These are phyloP conservation scores for Hortaea werneckii DNA, from an alignment of 2,329 filamentous ascomycete genomes.

Conservation along the genomic window DNA sequence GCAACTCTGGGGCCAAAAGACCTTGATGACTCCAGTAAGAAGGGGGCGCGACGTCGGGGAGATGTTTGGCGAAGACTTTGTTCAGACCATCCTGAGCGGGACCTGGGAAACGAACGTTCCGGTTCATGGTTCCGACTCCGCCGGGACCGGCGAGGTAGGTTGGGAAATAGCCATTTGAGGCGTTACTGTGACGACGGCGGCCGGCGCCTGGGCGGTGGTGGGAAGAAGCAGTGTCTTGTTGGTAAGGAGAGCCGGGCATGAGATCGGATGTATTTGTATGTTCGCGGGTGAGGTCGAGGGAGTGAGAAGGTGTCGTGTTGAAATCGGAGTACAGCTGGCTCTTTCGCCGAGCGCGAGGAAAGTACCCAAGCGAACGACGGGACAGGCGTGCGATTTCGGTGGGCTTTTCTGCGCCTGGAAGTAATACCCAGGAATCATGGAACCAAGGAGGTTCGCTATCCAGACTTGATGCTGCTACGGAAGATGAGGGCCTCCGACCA, in stretches of 20 bases:
- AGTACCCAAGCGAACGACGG: constrained; percentile 74
- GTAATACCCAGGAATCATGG: constrained; percentile 79
- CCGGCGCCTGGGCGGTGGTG: constrained; percentile 26
- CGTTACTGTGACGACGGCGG: constrained; percentile 28
- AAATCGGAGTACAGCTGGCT: constrained; percentile 54
- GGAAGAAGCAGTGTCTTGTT: constrained; percentile 12
- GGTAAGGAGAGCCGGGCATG: constrained; percentile 1
- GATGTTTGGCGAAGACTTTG: constrained; percentile 69
- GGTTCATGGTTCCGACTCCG: constrained; percentile 73
- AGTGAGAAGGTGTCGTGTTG: constrained; percentile 54
- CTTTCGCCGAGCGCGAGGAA: constrained; percentile 84
- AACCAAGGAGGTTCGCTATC: constrained; percentile 64
- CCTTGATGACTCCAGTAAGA: constrained; percentile 42
- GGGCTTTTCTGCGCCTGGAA: constrained; percentile 60
- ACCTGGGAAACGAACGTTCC: constrained; percentile 61
- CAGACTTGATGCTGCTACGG: constrained; percentile 22
- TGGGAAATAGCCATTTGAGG: constrained; percentile 29
- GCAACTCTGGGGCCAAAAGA: constrained; percentile 53
- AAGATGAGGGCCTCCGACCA: constrained; percentile 24
- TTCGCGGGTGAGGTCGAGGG: constrained; percentile 49
- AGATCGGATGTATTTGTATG: constrained; percentile 16
- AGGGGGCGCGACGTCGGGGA: constrained; percentile 60
- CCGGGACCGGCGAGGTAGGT: constrained; percentile 68
- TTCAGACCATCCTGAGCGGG: constrained; percentile 79
- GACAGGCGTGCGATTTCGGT: constrained; percentile 81